phyloP scores from a whole-genome alignment of 371 early-diverging fungal genomes.

The Actinomucor elegans region DNA sequence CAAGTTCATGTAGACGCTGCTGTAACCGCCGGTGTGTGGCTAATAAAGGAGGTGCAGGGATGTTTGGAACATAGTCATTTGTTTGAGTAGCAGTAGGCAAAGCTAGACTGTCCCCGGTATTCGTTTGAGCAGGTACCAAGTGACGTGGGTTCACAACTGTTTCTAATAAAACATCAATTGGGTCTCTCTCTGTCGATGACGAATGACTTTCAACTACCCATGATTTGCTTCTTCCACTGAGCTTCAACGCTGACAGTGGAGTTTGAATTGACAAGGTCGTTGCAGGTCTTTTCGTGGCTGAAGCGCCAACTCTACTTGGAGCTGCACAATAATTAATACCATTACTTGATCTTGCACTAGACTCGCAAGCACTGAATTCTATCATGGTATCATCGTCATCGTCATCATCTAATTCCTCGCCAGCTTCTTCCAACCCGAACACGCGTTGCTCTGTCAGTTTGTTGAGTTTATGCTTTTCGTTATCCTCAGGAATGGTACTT shows the following conservation, averaged over 20 bases:
- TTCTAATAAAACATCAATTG: slow-evolving; percentile 20
- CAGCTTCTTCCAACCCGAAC: too few species aligned
- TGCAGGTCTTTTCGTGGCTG: neutral
- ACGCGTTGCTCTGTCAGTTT: too few species aligned
- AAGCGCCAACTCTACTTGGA: too few species aligned
- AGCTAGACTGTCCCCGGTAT: slow-evolving; percentile 26
- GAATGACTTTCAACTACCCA: slow-evolving; percentile 4
- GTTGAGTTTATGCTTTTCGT: neutral
- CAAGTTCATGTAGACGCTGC: slow-evolving; percentile 15
- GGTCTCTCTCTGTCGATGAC: neutral
- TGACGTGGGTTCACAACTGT: slow-evolving; percentile 25
- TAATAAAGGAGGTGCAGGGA: slow-evolving; percentile 47
- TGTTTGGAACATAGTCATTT: slow-evolving; percentile 31
- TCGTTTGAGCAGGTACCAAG: slow-evolving; percentile 32
- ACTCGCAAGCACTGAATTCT: too few species aligned
- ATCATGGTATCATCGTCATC: slow-evolving; percentile 33
- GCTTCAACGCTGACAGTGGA: neutral
- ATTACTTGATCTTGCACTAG: too few species aligned
- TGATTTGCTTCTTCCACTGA: slow-evolving; percentile 7
- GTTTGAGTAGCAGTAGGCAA: slow-evolving; percentile 15
- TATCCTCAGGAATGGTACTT: slow-evolving; percentile 1
- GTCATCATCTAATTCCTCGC: slow-evolving; percentile 47
- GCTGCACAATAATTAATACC: too few species aligned
- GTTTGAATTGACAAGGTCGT: neutral
- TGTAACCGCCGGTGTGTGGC: slow-evolving; percentile 39